phyloP scores from a whole-genome alignment of 257 asterid genomes.

The Thymus mandschuricus region DNA sequence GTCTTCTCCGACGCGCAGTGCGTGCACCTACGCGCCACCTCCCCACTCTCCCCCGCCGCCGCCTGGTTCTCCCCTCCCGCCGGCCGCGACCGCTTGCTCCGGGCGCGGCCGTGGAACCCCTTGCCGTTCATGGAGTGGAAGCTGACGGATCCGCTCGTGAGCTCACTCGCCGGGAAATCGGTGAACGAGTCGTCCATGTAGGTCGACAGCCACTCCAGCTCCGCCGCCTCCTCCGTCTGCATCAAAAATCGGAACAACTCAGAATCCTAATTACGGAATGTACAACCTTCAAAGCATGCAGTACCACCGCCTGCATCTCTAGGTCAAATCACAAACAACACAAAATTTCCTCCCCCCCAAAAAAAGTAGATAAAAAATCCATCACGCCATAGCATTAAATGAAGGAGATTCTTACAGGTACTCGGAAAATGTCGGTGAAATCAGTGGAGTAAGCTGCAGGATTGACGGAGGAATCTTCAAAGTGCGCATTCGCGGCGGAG shows the following conservation, averaged over 20 bases:
- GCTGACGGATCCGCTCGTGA: conserved; percentile 37
- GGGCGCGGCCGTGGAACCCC: conserved; percentile 43
- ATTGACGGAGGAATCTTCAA: conserved; percentile 18
- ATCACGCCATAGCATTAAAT: background rate
- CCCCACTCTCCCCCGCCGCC: conserved; percentile 31
- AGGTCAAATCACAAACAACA: background rate
- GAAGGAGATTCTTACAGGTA: conserved; percentile 48
- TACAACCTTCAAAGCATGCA: conserved; percentile 15
- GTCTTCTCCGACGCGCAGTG: conserved; percentile 87
- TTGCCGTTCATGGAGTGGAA: conserved; percentile 23
- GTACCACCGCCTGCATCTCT: conserved; percentile 6
- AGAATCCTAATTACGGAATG: conserved; percentile 12
- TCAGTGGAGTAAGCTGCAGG: conserved; percentile 37
- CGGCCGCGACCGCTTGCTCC: conserved; percentile 56
- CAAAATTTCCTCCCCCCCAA: background rate
- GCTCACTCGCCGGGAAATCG: conserved; percentile 48
- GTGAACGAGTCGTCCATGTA: conserved; percentile 68
- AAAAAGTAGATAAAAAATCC: background rate
- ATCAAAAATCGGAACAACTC: background rate
- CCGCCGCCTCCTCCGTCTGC: conserved; percentile 66
- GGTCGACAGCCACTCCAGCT: conserved; percentile 80
- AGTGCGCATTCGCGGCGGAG: conserved; percentile 27
- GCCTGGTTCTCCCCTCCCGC: conserved; percentile 31
- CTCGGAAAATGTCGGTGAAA: conserved; percentile 50
- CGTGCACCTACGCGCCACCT: conserved; percentile 61